These are phyloP conservation scores for Aphanomyces cochlioides DNA, from an alignment of 352 stramenopile species.

Conservation along the genomic window DNA sequence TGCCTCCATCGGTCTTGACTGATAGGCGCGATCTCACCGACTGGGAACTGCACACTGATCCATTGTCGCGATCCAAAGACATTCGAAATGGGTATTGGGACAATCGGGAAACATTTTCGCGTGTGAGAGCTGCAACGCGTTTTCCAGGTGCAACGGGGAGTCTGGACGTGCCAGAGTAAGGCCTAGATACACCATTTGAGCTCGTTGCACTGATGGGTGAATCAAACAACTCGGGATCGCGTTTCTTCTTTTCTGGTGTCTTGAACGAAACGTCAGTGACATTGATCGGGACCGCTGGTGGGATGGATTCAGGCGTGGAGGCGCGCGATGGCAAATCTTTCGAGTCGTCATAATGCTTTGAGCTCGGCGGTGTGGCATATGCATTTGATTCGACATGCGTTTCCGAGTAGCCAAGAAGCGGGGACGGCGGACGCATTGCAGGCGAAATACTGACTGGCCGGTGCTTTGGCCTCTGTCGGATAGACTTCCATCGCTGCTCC, in stretches of 20 bases:
- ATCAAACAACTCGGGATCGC: not conserved
- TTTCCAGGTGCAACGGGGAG: conserved; percentile 21
- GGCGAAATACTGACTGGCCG: conserved; percentile 13
- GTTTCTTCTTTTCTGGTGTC: not conserved
- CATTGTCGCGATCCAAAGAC: conserved; percentile 39
- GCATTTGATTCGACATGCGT: conserved; percentile 21
- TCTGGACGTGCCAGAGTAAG: conserved; percentile 13
- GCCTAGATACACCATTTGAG: conserved; percentile 7
- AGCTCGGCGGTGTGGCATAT: conserved; percentile 16
- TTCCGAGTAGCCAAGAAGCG: conserved; percentile 17
- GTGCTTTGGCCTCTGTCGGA: conserved; percentile 12
- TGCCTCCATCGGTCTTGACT: conserved; percentile 67
- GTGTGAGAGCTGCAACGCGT: conserved; percentile 59
- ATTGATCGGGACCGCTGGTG: not conserved
- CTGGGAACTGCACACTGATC: conserved; percentile 64
- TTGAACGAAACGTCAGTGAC: not conserved
- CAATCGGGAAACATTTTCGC: conserved; percentile 75
- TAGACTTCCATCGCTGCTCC: conserved; percentile 27
- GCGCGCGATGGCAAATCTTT: not conserved
- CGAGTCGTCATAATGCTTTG: not conserved
- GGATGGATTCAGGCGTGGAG: conserved; percentile 12
- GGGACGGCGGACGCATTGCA: conserved; percentile 16
- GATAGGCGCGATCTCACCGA: conserved; percentile 55
- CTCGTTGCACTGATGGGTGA: conserved; percentile 2
- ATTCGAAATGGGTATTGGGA: conserved; percentile 40